Evolutionary conservation across 225 moss, liverwort and hornwort species (phyloP), one percentile per base, ranked within the genome.

Genomic region (Lunularia cruciata): DNA sequence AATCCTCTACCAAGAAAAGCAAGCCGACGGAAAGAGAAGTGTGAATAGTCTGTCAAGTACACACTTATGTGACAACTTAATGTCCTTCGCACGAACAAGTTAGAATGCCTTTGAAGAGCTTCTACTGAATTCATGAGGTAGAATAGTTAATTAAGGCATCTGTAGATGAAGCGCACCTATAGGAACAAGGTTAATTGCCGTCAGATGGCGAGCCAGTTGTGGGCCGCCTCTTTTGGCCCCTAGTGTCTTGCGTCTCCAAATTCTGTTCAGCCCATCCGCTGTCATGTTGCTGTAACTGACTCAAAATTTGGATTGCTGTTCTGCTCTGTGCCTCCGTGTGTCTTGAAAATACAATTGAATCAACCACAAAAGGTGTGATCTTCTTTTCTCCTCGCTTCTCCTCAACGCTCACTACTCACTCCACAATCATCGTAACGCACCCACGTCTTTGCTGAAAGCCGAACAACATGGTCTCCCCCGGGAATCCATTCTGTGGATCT

Each of bases 181-280:
- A 0, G 82, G 82, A 20, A 83, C 82, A 27, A 83, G 78, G 52
- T 83, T 71, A 42, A 74, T 67, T 40, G 72, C 78, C 0, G 67
- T 75, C 3, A 83, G 78, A 78, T 78, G 82, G 11, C 82, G 75
- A 53, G 75, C 72, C 12, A 83, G 69, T 52, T 48, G 56, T 10
- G 18, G 26, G 12, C 26, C 72, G 6, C 49, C 49, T 34, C 22
- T 57, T 28, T 59, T 74, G 33, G 32, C 19, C 28, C 68, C 58
- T 7, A 78, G 72, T 39, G 62, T 19, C 75, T 83, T 83, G 26
- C 82, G 82, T 36, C 82, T 72, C 72, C 57, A 73, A 26, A 83
- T 35, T 47, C 58, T 78, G 28, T 34, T 13, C 3, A 75, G 20
- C 68, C 71, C 60, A 54, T 56, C 45, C 47, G 35, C 12, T 4